These are phyloP conservation scores for Toxicodendron radicans DNA, from an alignment of 345 rosid genomes.

Conservation along the genomic window DNA sequence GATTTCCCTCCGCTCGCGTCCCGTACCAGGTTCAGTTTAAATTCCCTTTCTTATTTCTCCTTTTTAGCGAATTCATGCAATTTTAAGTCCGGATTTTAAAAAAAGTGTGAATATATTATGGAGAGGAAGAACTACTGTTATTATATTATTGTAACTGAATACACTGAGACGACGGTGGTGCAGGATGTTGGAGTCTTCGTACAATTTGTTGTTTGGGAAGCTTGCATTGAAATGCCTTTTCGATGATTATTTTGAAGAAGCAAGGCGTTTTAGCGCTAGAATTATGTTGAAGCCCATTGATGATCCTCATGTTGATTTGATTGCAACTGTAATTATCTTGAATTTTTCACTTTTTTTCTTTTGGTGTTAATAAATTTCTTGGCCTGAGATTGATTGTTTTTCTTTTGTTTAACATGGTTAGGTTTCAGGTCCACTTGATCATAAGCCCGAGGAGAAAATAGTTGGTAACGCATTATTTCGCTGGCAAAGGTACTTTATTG, in stretches of 20 bases:
- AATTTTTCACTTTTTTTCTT: background rate
- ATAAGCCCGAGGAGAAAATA: conserved; percentile 52
- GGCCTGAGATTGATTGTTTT: background rate
- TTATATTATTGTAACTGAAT: background rate
- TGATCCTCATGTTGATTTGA: conserved; percentile 88
- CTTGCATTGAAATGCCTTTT: conserved; percentile 73
- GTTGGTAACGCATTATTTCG: conserved; percentile 74
- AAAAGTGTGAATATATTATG: too few species aligned
- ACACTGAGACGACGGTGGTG: conserved; percentile 6
- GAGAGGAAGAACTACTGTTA: too few species aligned
- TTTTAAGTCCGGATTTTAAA: too few species aligned
- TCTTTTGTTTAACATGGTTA: conserved; percentile 22
- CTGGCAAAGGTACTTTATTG: conserved; percentile 66
- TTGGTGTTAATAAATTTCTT: background rate
- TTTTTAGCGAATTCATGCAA: background rate
- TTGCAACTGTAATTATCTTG: conserved; percentile 69
- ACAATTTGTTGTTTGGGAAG: conserved; percentile 80
- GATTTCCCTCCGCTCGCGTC: conserved; percentile 93
- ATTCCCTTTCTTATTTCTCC: background rate
- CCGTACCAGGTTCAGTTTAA: conserved; percentile 62
- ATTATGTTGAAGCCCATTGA: conserved; percentile 84
- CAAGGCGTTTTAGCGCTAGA: conserved; percentile 60
- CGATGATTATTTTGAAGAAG: conserved; percentile 84
- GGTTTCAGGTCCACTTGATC: conserved; percentile 73
- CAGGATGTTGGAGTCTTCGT: conserved; percentile 92